A percentile compares a stretch with the other conserved stretches of the same genome.
phyloP scores from a whole-genome alignment of 257 asterid genomes.

The Ehretia macrophylla region DNA sequence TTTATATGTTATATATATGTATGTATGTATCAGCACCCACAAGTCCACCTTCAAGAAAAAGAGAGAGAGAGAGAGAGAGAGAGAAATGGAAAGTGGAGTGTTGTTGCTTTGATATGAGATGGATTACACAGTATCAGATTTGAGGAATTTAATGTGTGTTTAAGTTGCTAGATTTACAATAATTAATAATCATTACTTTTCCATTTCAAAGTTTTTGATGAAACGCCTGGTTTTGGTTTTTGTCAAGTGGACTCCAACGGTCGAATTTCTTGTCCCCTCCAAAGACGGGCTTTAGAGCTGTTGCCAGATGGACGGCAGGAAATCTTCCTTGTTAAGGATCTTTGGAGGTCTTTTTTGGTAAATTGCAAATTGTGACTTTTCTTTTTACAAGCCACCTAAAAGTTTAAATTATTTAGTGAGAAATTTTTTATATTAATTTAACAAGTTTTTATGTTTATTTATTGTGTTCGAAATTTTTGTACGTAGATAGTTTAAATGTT shows the following conservation, averaged over 20 bases:
- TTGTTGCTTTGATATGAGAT: conserved; percentile 1
- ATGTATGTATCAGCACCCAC: background rate
- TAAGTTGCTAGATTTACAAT: conserved; percentile 31
- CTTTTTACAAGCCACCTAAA: too few relatives aligned
- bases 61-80: conserved; percentile 1
- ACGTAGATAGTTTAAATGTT: too few relatives aligned
- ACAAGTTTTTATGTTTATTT: too few relatives aligned
- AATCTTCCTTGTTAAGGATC: background rate
- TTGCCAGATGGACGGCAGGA: background rate
- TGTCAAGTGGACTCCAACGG: conserved; percentile 34
- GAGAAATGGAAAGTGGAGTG: background rate
- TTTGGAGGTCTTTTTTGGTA: background rate
- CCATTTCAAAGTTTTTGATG: conserved; percentile 4
- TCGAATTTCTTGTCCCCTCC: conserved; percentile 42
- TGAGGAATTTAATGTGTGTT: conserved; percentile 22
- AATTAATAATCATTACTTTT: conserved; percentile 13
- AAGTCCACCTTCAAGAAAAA: conserved; percentile 1
- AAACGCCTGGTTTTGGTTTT: conserved; percentile 14
- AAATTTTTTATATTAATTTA: too few relatives aligned
- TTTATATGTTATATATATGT: background rate
- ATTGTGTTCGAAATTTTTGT: too few relatives aligned
- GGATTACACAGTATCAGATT: conserved; percentile 10
- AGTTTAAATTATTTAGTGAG: too few relatives aligned
- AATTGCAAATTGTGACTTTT: background rate
- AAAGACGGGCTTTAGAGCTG: conserved; percentile 8